These are phyloP conservation scores for Zymoseptoria passerinii DNA, from an alignment of 2,329 filamentous ascomycete genomes.

Conservation along the genomic window DNA sequence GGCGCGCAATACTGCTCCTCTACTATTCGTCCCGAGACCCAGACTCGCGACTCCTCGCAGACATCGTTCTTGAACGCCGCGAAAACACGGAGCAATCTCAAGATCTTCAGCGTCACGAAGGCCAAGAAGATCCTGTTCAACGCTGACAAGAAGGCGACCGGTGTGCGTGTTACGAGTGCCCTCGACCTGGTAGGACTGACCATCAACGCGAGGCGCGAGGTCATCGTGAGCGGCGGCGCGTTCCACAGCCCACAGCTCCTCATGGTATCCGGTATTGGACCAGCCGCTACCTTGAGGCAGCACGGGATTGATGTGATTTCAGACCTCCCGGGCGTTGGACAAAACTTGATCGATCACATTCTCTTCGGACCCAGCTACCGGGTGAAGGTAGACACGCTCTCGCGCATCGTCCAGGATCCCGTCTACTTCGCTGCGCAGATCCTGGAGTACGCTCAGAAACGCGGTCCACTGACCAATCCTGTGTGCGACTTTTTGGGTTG, in stretches of 20 bases:
- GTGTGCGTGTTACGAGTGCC: slow-evolving; percentile 11
- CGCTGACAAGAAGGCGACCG: slow-evolving; percentile 21
- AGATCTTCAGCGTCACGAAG: slow-evolving; percentile 26
- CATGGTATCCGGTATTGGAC: slow-evolving; percentile 56
- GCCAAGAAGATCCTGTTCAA: slow-evolving; percentile 25
- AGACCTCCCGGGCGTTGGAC: slow-evolving; percentile 54
- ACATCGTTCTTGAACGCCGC: slow-evolving; percentile 23
- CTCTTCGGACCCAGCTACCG: slow-evolving; percentile 29
- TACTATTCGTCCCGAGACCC: slow-evolving; percentile 13
- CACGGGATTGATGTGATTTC: slow-evolving; percentile 47
- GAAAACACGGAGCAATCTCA: slow-evolving; percentile 22
- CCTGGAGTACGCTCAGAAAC: slow-evolving; percentile 9
- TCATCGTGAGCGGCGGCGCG: slow-evolving; percentile 45
- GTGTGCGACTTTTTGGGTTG: slow-evolving; percentile 15
- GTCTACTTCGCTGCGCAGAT: slow-evolving; percentile 7
- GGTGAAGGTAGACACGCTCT: slow-evolving; percentile 19
- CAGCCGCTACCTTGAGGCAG: slow-evolving; percentile 38
- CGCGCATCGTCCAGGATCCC: slow-evolving; percentile 11
- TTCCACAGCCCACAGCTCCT: slow-evolving; percentile 59
- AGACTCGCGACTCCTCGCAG: slow-evolving; percentile 18
- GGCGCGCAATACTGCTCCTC: slow-evolving; percentile 11
- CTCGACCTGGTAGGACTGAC: slow-evolving; percentile 8
- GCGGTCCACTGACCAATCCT: slow-evolving; percentile 10
- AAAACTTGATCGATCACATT: slow-evolving; percentile 54
- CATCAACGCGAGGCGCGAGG: slow-evolving; percentile 32